Conservation (phyloP, 1,284 basidiomycete species). For the Anthracocystis walkeri region DNA sequence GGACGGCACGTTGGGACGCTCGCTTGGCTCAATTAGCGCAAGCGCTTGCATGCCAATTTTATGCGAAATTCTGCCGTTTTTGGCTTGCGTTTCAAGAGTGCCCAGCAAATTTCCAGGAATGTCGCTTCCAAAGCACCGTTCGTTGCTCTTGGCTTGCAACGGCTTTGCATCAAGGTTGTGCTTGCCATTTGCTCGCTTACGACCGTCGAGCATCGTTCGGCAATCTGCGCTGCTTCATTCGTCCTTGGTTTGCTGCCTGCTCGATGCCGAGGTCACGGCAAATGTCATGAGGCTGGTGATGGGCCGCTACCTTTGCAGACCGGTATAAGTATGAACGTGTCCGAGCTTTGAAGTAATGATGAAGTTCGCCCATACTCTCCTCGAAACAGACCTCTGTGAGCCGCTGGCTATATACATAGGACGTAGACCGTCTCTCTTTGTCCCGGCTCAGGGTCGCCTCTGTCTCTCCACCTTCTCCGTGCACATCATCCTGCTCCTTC, state of each 20-base stretch:
- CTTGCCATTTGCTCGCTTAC: too few relatives aligned
- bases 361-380: background rate
- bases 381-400: background rate
- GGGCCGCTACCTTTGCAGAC: background rate
- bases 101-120: background rate
- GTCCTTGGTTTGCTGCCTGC: background rate
- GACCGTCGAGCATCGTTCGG: too few relatives aligned
- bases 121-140: too few relatives aligned
- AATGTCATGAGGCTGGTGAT: too few relatives aligned
- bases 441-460: background rate
- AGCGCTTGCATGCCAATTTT: too few relatives aligned
- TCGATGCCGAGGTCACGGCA: too few relatives aligned
- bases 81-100: background rate
- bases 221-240: background rate
- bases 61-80: background rate
- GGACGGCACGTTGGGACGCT: conserved; percentile 1
- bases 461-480: background rate
- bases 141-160: too few relatives aligned
- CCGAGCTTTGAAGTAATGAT: background rate
- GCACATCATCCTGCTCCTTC: too few relatives aligned
- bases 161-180: conserved; percentile 2
- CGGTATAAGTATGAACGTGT: background rate
- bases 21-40: conserved; percentile 6
- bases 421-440: background rate
- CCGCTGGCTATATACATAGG: background rate